Conservation (phyloP, 306 rosid species). For the Casuarina equisetifolia region DNA sequence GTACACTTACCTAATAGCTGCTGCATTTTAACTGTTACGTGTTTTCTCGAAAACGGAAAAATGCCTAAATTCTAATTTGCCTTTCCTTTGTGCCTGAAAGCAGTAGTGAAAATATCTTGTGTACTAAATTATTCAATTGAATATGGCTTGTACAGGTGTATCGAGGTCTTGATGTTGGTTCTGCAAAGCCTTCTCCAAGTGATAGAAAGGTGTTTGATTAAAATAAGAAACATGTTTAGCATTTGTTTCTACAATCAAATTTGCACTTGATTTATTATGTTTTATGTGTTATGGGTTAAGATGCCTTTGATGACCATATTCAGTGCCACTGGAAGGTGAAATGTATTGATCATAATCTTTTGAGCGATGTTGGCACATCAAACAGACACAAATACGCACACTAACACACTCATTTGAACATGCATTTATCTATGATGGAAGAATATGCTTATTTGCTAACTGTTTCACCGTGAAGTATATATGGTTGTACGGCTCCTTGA, state of each 20-base stretch:
- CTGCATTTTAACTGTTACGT: neutral
- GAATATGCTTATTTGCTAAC: neutral
- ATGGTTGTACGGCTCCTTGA: neutral
- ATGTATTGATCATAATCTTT: neutral
- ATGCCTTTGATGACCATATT: neutral
- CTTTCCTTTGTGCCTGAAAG: neutral
- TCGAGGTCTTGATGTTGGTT: slow-evolving; percentile 88
- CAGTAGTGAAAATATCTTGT: neutral
- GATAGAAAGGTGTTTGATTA: slow-evolving; percentile 68
- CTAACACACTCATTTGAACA: neutral
- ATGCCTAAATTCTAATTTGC: neutral
- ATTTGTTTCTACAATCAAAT: slow-evolving; percentile 8
- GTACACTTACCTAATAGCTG: neutral
- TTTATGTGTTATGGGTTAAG: neutral
- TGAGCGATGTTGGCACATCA: neutral
- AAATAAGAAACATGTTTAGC: slow-evolving; percentile 16
- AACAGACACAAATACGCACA: too few relatives aligned
- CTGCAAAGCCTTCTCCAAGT: slow-evolving; percentile 77
- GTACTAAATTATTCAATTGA: slow-evolving; percentile 6
- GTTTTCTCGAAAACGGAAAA: neutral
- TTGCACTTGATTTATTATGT: neutral
- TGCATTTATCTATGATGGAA: neutral
- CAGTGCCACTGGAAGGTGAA: neutral
- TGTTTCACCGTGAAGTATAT: neutral
- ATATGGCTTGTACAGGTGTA: slow-evolving; percentile 55